A percentile compares a stretch with the other conserved stretches of the same genome.
Evolutionary conservation across 1,284 basidiomycete species (phyloP).

Genomic region (Leucoagaricus sp.): DNA sequence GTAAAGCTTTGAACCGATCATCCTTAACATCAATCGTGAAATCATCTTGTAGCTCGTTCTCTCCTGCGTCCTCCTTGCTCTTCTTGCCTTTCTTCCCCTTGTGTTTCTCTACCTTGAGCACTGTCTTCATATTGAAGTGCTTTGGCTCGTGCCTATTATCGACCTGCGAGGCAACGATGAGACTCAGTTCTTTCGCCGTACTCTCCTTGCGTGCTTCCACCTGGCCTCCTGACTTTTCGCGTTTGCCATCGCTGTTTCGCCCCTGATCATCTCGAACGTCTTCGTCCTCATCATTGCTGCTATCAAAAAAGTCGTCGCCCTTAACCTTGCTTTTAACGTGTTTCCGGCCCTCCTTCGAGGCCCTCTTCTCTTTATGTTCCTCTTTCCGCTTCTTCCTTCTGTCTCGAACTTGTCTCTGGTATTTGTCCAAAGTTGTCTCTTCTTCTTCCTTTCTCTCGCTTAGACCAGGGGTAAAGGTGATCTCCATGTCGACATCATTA

Average conservation of each 20-base stretch:
- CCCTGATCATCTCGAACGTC: background rate
- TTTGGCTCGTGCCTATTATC: constrained; percentile 57
- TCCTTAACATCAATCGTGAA: constrained; percentile 89
- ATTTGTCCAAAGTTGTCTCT: constrained; percentile 83
- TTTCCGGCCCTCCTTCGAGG: constrained; percentile 26
- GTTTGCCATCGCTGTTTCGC: too few relatives aligned
- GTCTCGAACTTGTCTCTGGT: constrained; percentile 86
- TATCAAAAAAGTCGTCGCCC: constrained; percentile 16
- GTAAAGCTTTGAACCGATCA: constrained; percentile 83
- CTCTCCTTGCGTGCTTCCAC: constrained; percentile 31
- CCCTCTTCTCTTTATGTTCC: constrained; percentile 46
- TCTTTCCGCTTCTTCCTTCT: constrained; percentile 82
- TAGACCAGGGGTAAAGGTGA: constrained; percentile 90
- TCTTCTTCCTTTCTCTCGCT: constrained; percentile 53
- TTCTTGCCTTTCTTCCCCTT: constrained; percentile 54
- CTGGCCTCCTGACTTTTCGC: too few relatives aligned
- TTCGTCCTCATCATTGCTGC: constrained; percentile 9
- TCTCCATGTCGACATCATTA: constrained; percentile 82
- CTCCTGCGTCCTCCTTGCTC: constrained; percentile 45
- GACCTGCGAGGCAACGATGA: constrained; percentile 53
- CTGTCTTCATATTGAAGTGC: constrained; percentile 93
- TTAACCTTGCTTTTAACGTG: constrained; percentile 42
- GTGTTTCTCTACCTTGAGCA: constrained; percentile 83
- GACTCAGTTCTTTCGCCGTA: constrained; percentile 67
- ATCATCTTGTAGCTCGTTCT: constrained; percentile 68